These are phyloP conservation scores for Polychaeton citri DNA, from an alignment of 2,329 filamentous ascomycete genomes.

Conservation along the genomic window DNA sequence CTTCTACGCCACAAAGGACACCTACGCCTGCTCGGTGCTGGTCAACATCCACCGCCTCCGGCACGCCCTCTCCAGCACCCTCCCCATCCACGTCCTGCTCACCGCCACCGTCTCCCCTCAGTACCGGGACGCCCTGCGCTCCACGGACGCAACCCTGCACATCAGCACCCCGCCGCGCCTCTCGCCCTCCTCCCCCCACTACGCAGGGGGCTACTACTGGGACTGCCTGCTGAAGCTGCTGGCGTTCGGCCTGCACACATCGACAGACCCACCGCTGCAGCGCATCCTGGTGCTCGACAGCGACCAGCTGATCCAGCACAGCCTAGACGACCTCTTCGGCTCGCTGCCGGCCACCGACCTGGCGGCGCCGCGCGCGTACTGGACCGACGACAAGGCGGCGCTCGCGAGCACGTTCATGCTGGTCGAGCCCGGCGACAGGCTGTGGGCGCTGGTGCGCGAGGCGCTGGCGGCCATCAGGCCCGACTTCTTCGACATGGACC, in stretches of 20 bases:
- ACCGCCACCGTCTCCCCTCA: slow-evolving; percentile 6
- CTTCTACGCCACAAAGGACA: slow-evolving; percentile 17
- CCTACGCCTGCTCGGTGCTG: slow-evolving; percentile 17
- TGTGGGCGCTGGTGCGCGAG: slow-evolving; percentile 12
- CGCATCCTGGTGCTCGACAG: slow-evolving; percentile 15
- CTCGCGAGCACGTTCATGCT: slow-evolving; percentile 18
- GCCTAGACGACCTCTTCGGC: slow-evolving; percentile 16
- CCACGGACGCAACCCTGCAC: slow-evolving; percentile 7
- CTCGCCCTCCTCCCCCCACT: slow-evolving; percentile 1
- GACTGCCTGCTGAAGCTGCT: slow-evolving; percentile 17
- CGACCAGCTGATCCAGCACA: slow-evolving; percentile 16
- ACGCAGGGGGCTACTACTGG: slow-evolving; percentile 15
- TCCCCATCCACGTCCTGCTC: slow-evolving; percentile 14
- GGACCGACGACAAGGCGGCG: slow-evolving; percentile 14
- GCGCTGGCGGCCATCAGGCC: slow-evolving; percentile 7
- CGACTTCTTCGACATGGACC: slow-evolving; percentile 18
- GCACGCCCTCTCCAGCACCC: slow-evolving; percentile 5
- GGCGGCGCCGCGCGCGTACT: slow-evolving; percentile 18
- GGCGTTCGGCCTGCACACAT: slow-evolving; percentile 16
- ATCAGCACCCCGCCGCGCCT: slow-evolving; percentile 10
- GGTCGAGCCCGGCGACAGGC: slow-evolving; percentile 12
- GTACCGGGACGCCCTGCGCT: slow-evolving; percentile 9
- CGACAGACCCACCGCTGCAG: slow-evolving; percentile 9
- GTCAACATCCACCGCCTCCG: slow-evolving; percentile 17
- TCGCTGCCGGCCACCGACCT: slow-evolving; percentile 12